Conservation (phyloP, 1,284 basidiomycete genomes). For the Trichosporon coremiiforme region DNA sequence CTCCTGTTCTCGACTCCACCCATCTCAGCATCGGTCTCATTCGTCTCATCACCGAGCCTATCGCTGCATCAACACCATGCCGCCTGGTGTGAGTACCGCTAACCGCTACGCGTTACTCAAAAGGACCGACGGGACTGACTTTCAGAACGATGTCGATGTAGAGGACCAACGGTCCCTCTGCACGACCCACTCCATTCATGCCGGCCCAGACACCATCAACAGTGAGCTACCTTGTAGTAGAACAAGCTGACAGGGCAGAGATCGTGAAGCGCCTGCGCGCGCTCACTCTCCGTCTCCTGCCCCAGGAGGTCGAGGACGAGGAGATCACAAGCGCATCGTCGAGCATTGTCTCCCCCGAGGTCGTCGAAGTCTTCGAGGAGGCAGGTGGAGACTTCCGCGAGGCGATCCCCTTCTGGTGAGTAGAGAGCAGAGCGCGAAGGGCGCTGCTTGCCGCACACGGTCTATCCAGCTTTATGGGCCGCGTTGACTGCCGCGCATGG, state of each 20-base stretch:
- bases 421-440: neutral
- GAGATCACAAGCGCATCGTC: slow-evolving; percentile 53
- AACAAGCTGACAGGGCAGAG: slow-evolving; percentile 36
- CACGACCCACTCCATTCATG: slow-evolving; percentile 36
- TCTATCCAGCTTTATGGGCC: too few species aligned
- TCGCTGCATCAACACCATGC: neutral
- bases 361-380: slow-evolving; percentile 57
- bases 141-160: slow-evolving; percentile 43
- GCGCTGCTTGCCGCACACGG: neutral
- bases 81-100: slow-evolving; percentile 4
- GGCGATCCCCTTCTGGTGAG: slow-evolving; percentile 62
- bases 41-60: neutral
- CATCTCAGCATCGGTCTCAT: neutral
- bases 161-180: slow-evolving; percentile 51
- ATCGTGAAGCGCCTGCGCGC: slow-evolving; percentile 76
- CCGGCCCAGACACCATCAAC: slow-evolving; percentile 28
- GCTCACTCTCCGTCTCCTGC: slow-evolving; percentile 74
- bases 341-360: slow-evolving; percentile 56
- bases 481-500: neutral
- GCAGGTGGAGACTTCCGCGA: slow-evolving; percentile 67
- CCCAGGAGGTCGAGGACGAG: slow-evolving; percentile 64
- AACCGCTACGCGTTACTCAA: too few species aligned
- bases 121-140: neutral
- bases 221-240: slow-evolving; percentile 14
- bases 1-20: neutral